phyloP scores from a whole-genome alignment of 345 rosid species.

The Brassica cretica region DNA sequence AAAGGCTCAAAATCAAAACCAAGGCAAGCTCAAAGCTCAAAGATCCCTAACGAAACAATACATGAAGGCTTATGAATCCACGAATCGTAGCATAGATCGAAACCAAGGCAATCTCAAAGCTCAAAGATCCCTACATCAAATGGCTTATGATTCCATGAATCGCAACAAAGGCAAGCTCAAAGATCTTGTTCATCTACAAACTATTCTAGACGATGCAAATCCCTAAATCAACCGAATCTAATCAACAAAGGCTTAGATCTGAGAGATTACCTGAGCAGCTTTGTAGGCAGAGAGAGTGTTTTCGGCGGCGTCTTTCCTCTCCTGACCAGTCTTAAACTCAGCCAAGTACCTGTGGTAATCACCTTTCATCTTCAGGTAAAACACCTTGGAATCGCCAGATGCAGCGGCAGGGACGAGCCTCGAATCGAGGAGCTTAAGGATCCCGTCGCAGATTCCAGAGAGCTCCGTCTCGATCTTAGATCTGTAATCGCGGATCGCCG shows the following conservation, averaged over 20 bases:
- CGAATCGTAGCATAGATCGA: not conserved
- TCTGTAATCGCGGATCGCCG: slow-evolving; percentile 77
- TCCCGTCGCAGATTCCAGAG: slow-evolving; percentile 79
- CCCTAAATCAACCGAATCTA: not conserved
- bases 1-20: not conserved
- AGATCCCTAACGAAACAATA: not conserved
- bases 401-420: slow-evolving; percentile 74
- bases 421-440: slow-evolving; percentile 80
- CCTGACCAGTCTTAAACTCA: slow-evolving; percentile 86
- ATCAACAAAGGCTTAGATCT: slow-evolving; percentile 19
- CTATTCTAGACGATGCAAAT: too few species aligned
- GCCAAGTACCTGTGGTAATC: slow-evolving; percentile 93
- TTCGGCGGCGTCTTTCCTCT: slow-evolving; percentile 92
- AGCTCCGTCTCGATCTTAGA: slow-evolving; percentile 88
- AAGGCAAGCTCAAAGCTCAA: not conserved
- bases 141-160: not conserved
- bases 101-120: not conserved
- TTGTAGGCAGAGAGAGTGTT: slow-evolving; percentile 87
- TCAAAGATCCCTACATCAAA: not conserved
- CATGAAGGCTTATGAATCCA: not conserved
- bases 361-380: slow-evolving; percentile 92
- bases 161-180: not conserved
- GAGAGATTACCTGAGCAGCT: slow-evolving; percentile 73
- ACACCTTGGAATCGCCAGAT: slow-evolving; percentile 84
- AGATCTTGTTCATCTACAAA: not conserved